These are phyloP conservation scores for Sabuloglossum arenarium DNA, from an alignment of 495 filamentous ascomycete species.

Conservation along the genomic window DNA sequence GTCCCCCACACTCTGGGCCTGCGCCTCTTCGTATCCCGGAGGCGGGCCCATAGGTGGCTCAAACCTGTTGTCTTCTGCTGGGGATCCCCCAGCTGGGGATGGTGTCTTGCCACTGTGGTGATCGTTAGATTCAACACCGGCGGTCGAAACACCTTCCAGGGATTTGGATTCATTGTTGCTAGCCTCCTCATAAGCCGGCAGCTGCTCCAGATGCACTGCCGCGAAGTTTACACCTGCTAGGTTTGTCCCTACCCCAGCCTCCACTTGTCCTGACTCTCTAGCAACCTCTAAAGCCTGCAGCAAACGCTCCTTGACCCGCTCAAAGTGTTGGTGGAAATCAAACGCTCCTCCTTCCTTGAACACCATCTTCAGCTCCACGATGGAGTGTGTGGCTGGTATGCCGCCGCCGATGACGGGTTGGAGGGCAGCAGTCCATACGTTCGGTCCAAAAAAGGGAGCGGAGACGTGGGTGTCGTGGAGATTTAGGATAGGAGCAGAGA, in stretches of 20 bases:
- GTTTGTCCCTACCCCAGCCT: slow-evolving; percentile 15
- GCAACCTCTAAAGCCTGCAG: slow-evolving; percentile 58
- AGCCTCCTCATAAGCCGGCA: slow-evolving; percentile 56
- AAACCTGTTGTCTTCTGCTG: slow-evolving; percentile 15
- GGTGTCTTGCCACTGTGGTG: background rate
- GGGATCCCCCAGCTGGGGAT: slow-evolving; percentile 8
- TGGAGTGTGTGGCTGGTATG: slow-evolving; percentile 50
- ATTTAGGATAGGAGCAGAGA: slow-evolving; percentile 70
- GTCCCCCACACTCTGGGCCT: slow-evolving; percentile 51
- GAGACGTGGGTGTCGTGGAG: slow-evolving; percentile 76
- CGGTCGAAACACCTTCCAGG: background rate
- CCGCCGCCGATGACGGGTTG: slow-evolving; percentile 71
- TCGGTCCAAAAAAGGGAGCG: slow-evolving; percentile 90
- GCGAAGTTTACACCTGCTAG: slow-evolving; percentile 30
- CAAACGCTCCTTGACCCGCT: slow-evolving; percentile 64
- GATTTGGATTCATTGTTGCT: background rate
- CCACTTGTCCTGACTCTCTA: slow-evolving; percentile 22
- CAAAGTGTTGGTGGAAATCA: slow-evolving; percentile 71
- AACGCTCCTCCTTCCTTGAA: slow-evolving; percentile 92
- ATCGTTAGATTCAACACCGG: background rate
- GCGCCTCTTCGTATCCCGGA: slow-evolving; percentile 83
- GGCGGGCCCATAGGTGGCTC: slow-evolving; percentile 58
- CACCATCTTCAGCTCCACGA: slow-evolving; percentile 59
- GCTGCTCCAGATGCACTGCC: slow-evolving; percentile 52
- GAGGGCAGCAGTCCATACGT: slow-evolving; percentile 65